Conservation (phyloP, 305 asterid species). For the Solanum hybrid region DNA sequence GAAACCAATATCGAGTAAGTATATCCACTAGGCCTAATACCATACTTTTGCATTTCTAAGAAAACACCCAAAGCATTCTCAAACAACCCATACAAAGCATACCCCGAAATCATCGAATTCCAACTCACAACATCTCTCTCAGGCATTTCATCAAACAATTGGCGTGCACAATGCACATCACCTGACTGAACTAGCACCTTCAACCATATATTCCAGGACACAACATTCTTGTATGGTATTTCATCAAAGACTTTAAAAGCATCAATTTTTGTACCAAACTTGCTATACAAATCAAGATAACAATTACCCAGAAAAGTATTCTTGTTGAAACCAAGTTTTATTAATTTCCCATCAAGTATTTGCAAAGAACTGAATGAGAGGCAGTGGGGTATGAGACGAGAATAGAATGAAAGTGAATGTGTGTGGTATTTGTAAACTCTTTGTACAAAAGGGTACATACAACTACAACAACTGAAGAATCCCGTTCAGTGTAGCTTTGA, state of each 20-base stretch:
- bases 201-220: conserved; percentile 64
- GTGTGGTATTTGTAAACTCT: conserved; percentile 21
- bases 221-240: conserved; percentile 29
- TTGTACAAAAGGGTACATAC: conserved; percentile 43
- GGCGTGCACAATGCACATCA: conserved; percentile 31
- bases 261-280: conserved; percentile 29
- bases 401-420: conserved; percentile 25
- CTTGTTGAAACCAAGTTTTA: conserved; percentile 40
- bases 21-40: conserved; percentile 45
- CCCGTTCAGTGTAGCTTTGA: background rate
- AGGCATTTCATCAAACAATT: conserved; percentile 59
- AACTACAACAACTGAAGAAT: background rate
- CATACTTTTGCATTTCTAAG: conserved; percentile 30
- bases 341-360: conserved; percentile 43
- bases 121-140: conserved; percentile 64
- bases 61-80: conserved; percentile 37
- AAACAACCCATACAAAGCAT: conserved; percentile 26
- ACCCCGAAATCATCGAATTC: conserved; percentile 64
- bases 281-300: conserved; percentile 41
- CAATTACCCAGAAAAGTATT: conserved; percentile 49
- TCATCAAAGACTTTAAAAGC: conserved; percentile 45
- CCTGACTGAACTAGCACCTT: conserved; percentile 14
- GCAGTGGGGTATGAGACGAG: conserved; percentile 32
- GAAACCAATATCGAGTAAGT: conserved; percentile 50
- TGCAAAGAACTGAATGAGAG: conserved; percentile 30